phyloP scores from a whole-genome alignment of 192 early-diverging fungal species.

The Haplosporangium gracile region DNA sequence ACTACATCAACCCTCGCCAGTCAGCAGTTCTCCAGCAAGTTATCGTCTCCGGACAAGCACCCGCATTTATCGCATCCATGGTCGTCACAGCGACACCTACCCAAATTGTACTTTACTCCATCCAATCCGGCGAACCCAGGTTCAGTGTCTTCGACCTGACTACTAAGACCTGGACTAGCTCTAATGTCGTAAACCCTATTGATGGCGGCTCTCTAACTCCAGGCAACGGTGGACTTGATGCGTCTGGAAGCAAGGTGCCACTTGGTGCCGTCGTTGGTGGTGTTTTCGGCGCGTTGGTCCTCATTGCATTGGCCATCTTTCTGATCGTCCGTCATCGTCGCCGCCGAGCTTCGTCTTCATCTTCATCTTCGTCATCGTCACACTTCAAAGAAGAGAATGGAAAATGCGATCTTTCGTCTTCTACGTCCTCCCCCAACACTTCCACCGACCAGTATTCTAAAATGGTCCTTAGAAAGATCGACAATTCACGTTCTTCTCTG shows the following conservation, averaged over 20 bases:
- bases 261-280: background rate
- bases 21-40: background rate
- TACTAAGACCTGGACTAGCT: background rate
- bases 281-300: background rate
- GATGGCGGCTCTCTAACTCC: background rate
- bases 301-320: background rate
- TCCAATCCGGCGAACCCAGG: background rate
- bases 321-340: background rate
- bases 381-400: background rate
- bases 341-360: background rate
- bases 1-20: background rate
- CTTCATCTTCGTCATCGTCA: background rate
- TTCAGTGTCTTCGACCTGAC: background rate
- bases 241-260: background rate
- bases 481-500: background rate
- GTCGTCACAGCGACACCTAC: background rate
- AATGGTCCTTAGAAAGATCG: background rate
- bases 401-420: background rate
- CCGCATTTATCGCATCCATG: background rate
- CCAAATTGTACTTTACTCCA: background rate
- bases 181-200: background rate
- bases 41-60: background rate
- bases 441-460: background rate
- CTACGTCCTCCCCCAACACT: too few relatives aligned
- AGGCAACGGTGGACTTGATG: background rate